These are phyloP conservation scores for Fusarium pseudonygamai DNA, from an alignment of 2,329 filamentous ascomycete species.

Conservation along the genomic window DNA sequence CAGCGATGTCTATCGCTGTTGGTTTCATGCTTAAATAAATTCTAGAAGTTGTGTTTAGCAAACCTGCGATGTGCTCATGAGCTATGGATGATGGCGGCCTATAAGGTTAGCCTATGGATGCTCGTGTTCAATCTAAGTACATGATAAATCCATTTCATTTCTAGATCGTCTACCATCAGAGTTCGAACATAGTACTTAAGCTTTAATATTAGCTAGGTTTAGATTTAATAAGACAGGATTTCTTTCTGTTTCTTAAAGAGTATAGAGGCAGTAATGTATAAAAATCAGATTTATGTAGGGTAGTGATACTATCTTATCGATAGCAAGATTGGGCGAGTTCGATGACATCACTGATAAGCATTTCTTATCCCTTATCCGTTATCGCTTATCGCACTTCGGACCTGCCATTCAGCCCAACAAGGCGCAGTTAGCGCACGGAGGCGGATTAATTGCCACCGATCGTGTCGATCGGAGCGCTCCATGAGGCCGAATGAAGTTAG, in stretches of 20 bases:
- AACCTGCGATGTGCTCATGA: not conserved
- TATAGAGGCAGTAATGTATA: not conserved
- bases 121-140: not conserved
- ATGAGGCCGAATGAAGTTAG: not conserved
- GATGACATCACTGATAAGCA: not conserved
- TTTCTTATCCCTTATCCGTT: not conserved
- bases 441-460: not conserved
- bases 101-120: too few relatives aligned
- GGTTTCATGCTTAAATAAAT: not conserved
- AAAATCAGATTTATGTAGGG: not conserved
- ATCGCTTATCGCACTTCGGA: not conserved
- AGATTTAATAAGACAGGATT: not conserved
- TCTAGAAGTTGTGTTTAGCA: not conserved
- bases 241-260: not conserved
- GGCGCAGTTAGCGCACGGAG: not conserved
- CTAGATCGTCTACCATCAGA: rapidly evolving
- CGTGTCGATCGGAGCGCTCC: not conserved
- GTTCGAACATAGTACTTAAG: not conserved
- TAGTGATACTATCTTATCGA: not conserved
- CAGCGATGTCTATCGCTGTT: rapidly evolving
- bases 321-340: rapidly evolving
- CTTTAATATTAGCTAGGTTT: rapidly evolving
- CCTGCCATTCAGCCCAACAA: not conserved
- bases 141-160: not conserved
- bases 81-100: too few relatives aligned